Conservation (phyloP, 345 rosid genomes). For the Tarenaya hassleriana region DNA sequence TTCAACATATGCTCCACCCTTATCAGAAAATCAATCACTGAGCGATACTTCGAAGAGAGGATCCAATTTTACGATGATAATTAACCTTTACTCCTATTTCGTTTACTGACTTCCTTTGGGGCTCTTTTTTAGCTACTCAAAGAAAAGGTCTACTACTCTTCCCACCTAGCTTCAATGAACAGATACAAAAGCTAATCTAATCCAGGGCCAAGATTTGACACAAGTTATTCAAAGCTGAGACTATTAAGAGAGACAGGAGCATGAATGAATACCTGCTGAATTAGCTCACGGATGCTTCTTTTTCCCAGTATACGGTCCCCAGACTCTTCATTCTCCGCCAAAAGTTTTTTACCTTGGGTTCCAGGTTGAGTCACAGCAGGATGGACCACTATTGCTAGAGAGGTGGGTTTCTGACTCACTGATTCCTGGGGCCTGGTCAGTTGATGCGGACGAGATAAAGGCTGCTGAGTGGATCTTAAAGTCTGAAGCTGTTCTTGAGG, state of each 20-base stretch:
- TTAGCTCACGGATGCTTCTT: constrained; percentile 82
- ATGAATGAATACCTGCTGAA: constrained; percentile 58
- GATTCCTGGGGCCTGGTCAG: constrained; percentile 36
- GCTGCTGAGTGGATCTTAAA: constrained; percentile 43
- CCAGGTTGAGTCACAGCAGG: constrained; percentile 38
- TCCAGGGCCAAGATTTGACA: constrained; percentile 6
- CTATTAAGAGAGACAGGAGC: constrained; percentile 11
- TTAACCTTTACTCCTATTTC: too few species aligned
- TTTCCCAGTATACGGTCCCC: constrained; percentile 65
- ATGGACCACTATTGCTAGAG: constrained; percentile 37
- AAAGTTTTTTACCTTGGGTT: constrained; percentile 40
- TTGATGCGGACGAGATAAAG: constrained; percentile 60
- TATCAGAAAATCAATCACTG: constrained; percentile 5
- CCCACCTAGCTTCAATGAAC: too few species aligned
- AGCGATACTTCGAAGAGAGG: constrained; percentile 1
- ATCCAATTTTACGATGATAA: background rate
- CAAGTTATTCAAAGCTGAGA: constrained; percentile 7
- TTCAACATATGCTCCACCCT: background rate
- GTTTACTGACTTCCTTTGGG: too few species aligned
- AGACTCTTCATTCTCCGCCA: constrained; percentile 48
- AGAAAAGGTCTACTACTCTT: too few species aligned
- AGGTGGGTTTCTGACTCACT: constrained; percentile 48
- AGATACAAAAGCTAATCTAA: constrained; percentile 4
- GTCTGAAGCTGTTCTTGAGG: constrained; percentile 52
- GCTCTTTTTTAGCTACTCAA: too few species aligned